Base-by-base conservation (phyloP, 192 early-diverging fungal genomes). In the Rhizoclosmatium globosum region DNA sequence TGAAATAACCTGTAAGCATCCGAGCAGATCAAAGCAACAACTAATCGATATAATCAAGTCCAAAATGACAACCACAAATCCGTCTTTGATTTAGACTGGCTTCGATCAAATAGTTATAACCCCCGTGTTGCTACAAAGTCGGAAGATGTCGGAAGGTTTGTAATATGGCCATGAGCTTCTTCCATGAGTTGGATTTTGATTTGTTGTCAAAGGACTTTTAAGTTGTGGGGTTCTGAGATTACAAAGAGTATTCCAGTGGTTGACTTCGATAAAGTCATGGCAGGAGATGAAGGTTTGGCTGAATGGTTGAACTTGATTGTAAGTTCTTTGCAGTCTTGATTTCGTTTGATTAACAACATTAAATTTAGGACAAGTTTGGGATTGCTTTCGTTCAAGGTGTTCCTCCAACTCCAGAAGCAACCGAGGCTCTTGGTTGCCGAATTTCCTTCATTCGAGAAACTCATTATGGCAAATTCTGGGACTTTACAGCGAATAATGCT, bases 381-480 rank as follows among this genome's bases (percentile, higher is more conserved):
- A 87, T 96, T 71, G 92, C 88, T 7, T 94, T 93, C 79, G 93
- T 94, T 2, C 87, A 88, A 21, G 90, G 87, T 47, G 91, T 93
- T 6, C 94, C 94, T 2, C 77, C 87, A 2, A 90, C 85, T 2
- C 70, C 78, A 2, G 74, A 87, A 48, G 91, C 88, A n/a, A 94
- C 94, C 1, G 90, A 92, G 64, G 71, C 79, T 46, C 79, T 95
- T 39, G 92, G 87, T 1, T 80, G 84, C 19, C 87, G 92, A 23
- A 90, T 96, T 47, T 82, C 88, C 6, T 93, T 92, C 71, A 92
- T 95, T 68, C 90, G 93, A 21, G 91, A 95, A 74, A 91, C 93
- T 0, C 93, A 94, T 74, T 96, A 95, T 74, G 90, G 91, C 62
- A 65, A 77, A 3, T 90, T 94, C 71, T 96, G 94, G 94, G 92